Evolutionary conservation across 2,329 filamentous ascomycete species (phyloP).

Genomic region (Trichoderma asperellum): DNA sequence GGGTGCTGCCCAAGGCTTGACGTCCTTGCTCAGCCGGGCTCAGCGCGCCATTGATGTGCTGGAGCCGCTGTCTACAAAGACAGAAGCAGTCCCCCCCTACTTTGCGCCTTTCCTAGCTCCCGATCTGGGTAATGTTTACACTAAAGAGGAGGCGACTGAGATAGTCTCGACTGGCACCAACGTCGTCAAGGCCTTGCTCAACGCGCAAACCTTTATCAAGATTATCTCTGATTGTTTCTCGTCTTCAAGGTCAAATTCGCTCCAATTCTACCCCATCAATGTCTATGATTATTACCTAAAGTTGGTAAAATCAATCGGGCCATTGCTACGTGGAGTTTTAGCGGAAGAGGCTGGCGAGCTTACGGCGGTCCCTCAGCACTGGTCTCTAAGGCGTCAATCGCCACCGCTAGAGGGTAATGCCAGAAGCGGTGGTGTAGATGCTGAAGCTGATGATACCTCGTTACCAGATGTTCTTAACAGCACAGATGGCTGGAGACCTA

Average conservation of each 20-base stretch:
- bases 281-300: slow-evolving; percentile 80
- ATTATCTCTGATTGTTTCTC: slow-evolving; percentile 76
- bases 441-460: slow-evolving; percentile 39
- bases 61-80: slow-evolving; percentile 61
- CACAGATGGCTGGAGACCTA: slow-evolving; percentile 37
- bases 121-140: slow-evolving; percentile 40
- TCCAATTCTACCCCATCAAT: slow-evolving; percentile 76
- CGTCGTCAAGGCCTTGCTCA: slow-evolving; percentile 77
- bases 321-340: slow-evolving; percentile 77
- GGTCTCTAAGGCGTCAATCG: slow-evolving; percentile 50
- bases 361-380: slow-evolving; percentile 71
- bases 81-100: slow-evolving; percentile 61
- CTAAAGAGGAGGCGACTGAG: slow-evolving; percentile 43
- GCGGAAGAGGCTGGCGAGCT: slow-evolving; percentile 81
- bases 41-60: slow-evolving; percentile 71
- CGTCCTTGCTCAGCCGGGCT: slow-evolving; percentile 76
- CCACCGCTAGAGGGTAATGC: slow-evolving; percentile 33
- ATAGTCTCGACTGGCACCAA: slow-evolving; percentile 68
- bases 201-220: slow-evolving; percentile 74
- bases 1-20: slow-evolving; percentile 78
- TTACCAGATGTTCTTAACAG: slow-evolving; percentile 41
- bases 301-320: slow-evolving; percentile 76
- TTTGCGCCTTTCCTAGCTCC: slow-evolving; percentile 69
- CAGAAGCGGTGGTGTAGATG: slow-evolving; percentile 32
- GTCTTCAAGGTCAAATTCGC: slow-evolving; percentile 64